A percentile compares a stretch with the other conserved stretches of the same genome.
These are phyloP conservation scores for Climacium dendroides DNA, from an alignment of 225 moss, liverwort and hornwort genomes.

Conservation along the genomic window DNA sequence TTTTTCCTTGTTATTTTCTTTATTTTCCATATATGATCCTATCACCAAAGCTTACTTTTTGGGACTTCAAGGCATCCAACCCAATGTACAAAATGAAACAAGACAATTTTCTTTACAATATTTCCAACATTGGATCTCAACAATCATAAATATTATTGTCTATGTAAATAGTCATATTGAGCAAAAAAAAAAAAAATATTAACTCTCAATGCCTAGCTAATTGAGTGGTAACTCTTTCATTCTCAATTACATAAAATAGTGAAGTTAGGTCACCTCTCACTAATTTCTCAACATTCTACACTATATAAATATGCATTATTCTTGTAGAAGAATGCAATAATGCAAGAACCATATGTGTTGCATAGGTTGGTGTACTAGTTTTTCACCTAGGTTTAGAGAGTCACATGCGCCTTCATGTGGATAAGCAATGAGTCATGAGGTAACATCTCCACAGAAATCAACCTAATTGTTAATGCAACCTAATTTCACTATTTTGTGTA, in stretches of 20 bases:
- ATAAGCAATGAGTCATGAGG: too few relatives aligned
- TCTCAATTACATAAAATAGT: neutral
- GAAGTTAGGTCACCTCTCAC: too few relatives aligned
- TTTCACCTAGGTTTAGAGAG: too few relatives aligned
- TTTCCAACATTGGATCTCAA: neutral
- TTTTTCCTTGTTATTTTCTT: neutral
- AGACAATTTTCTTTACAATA: neutral
- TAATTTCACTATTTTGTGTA: too few relatives aligned
- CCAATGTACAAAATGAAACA: neutral
- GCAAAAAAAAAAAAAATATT: neutral
- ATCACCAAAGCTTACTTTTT: neutral
- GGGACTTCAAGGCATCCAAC: rapidly evolving
- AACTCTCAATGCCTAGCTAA: neutral
- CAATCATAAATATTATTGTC: neutral
- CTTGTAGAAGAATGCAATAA: too few relatives aligned
- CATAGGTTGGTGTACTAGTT: too few relatives aligned
- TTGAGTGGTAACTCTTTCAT: neutral
- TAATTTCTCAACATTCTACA: too few relatives aligned
- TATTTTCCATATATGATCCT: neutral
- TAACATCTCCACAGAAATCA: too few relatives aligned
- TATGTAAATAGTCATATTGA: neutral
- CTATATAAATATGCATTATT: too few relatives aligned
- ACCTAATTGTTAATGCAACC: too few relatives aligned
- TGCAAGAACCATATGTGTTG: too few relatives aligned
- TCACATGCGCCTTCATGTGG: too few relatives aligned